Conservation (phyloP, 2,329 filamentous ascomycete genomes). For the Parafenestella ontariensis region DNA sequence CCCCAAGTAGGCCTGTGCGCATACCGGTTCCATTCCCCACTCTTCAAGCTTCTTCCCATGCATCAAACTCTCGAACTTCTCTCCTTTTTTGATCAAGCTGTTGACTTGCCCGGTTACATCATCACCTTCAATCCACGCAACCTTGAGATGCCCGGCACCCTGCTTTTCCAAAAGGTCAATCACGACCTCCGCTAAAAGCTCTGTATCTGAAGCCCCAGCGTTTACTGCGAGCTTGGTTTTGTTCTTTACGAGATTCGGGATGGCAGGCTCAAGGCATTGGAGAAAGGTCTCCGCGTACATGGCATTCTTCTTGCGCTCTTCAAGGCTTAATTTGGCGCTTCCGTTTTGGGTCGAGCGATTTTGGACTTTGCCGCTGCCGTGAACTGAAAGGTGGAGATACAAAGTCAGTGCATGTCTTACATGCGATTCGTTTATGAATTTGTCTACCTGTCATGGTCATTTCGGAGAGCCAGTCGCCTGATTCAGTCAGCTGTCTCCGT, state of each 20-base stretch:
- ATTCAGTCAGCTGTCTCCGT: neutral
- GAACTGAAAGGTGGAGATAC: conserved; percentile 7
- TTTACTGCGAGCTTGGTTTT: conserved; percentile 44
- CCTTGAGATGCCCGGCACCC: conserved; percentile 34
- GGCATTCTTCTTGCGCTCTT: conserved; percentile 34
- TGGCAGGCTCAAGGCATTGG: conserved; percentile 54
- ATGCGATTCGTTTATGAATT: neutral
- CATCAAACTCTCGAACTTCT: conserved; percentile 45
- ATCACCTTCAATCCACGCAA: conserved; percentile 55
- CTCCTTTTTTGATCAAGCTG: conserved; percentile 48
- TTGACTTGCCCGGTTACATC: conserved; percentile 47
- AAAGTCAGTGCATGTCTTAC: neutral
- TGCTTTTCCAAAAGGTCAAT: conserved; percentile 32
- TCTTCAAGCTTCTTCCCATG: conserved; percentile 48
- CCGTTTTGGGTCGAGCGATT: conserved; percentile 33
- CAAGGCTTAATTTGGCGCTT: conserved; percentile 51
- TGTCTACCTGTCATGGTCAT: conserved; percentile 41
- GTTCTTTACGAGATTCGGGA: conserved; percentile 33
- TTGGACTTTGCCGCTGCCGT: conserved; percentile 33
- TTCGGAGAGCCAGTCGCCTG: conserved; percentile 42
- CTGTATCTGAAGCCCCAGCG: conserved; percentile 41
- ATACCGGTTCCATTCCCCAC: conserved; percentile 42
- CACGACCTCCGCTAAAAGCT: conserved; percentile 33
- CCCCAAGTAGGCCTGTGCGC: conserved; percentile 52
- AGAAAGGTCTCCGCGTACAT: conserved; percentile 54